Evolutionary conservation across 2,329 filamentous ascomycete species (phyloP), one percentile per base, ranked within the genome.

Genomic region (Aspergillus amoenus): DNA sequence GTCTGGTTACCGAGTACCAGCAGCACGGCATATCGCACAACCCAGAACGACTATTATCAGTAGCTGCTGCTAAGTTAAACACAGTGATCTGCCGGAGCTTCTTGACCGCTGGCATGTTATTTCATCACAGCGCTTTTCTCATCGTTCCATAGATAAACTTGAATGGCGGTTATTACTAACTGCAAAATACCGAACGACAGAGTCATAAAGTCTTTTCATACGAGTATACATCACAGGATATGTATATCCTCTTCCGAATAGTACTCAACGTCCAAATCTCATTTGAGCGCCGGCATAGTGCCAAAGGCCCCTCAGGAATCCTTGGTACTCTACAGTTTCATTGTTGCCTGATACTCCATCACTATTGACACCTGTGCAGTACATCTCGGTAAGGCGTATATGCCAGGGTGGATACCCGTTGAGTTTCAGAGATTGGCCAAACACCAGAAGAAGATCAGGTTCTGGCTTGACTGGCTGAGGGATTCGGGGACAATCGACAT

Each of bases 401-500:
- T 97, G 94, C 94, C 94, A 99, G 1, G 94, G 94, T 9, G 94
- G 94, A 72, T 97, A 99, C 9, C 94, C 92, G 53, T 91, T 88
- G 44, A 99, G 77, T 71, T 92, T 88, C 53, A 97, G 86, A 49
- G 87, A 85, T 4, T 93, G 90, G 1, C 89, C 87, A 72, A 99
- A 99, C 8, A 96, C 78, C 54, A 99, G 84, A 57, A 99, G 79
- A 13, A 99, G 80, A 71, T 97, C 93, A 2, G 94, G 94, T 75
- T 99, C 93, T 9, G 84, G 82, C 82, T 95, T 94, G 59, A 96
- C 87, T 51, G 62, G 62, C 41, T 57, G n/a, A 11, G 4, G 27
- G 22, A 24, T 40, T 34, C 40, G 37, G 32, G 9, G 15, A 8
- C 43, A 24, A 32, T 27, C 39, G 22, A n/a, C 5, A n/a, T 24